A percentile compares a stretch with the other conserved stretches of the same genome.
Evolutionary conservation across 2,329 filamentous ascomycete species (phyloP).

Genomic region (Aspergillus nomiae): DNA sequence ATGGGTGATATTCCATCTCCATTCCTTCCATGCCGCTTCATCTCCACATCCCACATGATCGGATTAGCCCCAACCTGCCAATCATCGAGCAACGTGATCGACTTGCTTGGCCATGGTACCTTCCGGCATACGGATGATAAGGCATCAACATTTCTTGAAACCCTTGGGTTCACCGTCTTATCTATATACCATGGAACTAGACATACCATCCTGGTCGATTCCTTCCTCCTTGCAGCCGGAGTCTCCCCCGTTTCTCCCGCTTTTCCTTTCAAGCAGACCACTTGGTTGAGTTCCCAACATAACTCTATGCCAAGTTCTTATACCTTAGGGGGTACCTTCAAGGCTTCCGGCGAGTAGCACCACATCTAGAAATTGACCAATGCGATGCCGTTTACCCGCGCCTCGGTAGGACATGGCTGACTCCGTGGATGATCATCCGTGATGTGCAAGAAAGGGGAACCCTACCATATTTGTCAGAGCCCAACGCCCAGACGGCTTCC

Average conservation of each 20-base stretch:
- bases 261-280: background rate
- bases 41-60: slow-evolving; percentile 17
- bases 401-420: slow-evolving; percentile 1
- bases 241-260: background rate
- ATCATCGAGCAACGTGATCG: slow-evolving; percentile 24
- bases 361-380: background rate
- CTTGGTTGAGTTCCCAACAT: background rate
- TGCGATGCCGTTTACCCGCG: background rate
- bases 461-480: background rate
- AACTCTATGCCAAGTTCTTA: background rate
- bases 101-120: slow-evolving; percentile 15
- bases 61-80: slow-evolving; percentile 16
- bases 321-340: background rate
- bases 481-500: background rate
- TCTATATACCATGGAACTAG: background rate
- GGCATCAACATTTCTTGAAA: background rate
- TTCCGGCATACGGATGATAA: slow-evolving; percentile 4
- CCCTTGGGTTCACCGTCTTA: background rate
- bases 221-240: background rate
- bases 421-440: slow-evolving; percentile 1
- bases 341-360: background rate
- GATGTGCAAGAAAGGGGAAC: background rate
- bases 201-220: background rate
- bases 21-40: slow-evolving; percentile 9
- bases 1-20: background rate